Conservation (phyloP, 768 basidiomycete species). For the Tulasnella sp. region DNA sequence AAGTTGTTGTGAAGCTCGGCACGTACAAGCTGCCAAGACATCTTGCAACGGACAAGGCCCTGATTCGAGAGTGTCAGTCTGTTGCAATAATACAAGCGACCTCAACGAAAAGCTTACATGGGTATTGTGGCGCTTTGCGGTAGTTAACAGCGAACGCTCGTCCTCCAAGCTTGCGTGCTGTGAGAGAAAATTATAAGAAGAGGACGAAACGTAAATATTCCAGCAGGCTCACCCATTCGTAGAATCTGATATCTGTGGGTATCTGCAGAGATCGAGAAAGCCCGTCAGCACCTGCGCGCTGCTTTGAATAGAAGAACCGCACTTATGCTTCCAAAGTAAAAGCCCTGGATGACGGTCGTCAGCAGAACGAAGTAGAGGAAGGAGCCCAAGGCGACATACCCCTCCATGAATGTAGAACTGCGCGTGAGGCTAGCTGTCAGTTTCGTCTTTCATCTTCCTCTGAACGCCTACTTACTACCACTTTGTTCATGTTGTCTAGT, state of each 20-base stretch:
- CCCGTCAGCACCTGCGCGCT: constrained; percentile 17
- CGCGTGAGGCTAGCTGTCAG: neutral
- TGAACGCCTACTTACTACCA: constrained; percentile 33
- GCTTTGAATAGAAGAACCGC: constrained; percentile 37
- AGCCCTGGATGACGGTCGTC: neutral
- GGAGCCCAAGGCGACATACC: constrained; percentile 39
- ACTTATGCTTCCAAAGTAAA: constrained; percentile 30
- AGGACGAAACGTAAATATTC: constrained; percentile 49
- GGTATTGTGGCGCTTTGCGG: constrained; percentile 90
- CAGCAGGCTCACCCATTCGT: constrained; percentile 80
- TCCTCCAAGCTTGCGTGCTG: constrained; percentile 24
- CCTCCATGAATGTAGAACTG: constrained; percentile 37
- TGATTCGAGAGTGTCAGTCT: neutral
- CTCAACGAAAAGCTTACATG: constrained; percentile 42
- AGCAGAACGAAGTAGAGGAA: neutral
- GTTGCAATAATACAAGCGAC: neutral
- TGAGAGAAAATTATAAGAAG: constrained; percentile 32
- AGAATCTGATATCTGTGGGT: constrained; percentile 50
- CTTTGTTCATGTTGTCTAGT: constrained; percentile 26
- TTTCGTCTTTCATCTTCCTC: constrained; percentile 25
- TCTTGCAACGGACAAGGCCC: constrained; percentile 75
- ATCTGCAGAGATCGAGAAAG: neutral
- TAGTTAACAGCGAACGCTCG: constrained; percentile 41
- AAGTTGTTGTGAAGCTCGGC: neutral
- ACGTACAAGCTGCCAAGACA: constrained; percentile 77